phyloP scores from a whole-genome alignment of 495 filamentous ascomycete species.

The Podospora australis region DNA sequence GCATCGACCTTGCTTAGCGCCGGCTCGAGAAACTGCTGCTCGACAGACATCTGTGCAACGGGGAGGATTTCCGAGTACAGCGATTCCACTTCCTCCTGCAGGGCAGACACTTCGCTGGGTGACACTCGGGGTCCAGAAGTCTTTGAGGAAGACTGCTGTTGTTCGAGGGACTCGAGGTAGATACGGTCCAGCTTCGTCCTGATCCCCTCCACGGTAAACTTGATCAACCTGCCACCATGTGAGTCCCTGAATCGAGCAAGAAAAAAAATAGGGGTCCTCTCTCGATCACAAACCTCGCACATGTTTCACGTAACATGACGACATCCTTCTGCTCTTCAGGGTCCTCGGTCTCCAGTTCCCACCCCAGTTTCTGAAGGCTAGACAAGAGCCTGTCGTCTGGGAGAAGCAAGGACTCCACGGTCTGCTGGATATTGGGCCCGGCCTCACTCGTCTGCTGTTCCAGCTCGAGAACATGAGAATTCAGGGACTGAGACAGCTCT shows the following conservation, averaged over 20 bases:
- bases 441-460: constrained; percentile 28
- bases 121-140: constrained; percentile 14
- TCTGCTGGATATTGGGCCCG: constrained; percentile 24
- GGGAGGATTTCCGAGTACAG: constrained; percentile 57
- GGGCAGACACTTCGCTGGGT: constrained; percentile 28
- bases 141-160: constrained; percentile 15
- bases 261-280: background rate
- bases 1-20: constrained; percentile 40
- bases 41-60: constrained; percentile 54
- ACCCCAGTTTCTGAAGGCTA: constrained; percentile 44
- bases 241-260: constrained; percentile 6
- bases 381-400: constrained; percentile 40
- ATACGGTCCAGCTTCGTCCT: constrained; percentile 40
- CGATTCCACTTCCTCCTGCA: constrained; percentile 56
- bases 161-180: constrained; percentile 36
- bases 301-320: constrained; percentile 35
- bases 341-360: constrained; percentile 37
- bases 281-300: constrained; percentile 28
- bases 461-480: constrained; percentile 33
- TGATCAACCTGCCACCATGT: constrained; percentile 32
- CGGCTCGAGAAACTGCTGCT: constrained; percentile 54
- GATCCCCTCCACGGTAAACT: constrained; percentile 41
- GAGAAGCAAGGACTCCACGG: constrained; percentile 30
- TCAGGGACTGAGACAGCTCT: constrained; percentile 33
- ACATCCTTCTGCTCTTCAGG: constrained; percentile 31